These are phyloP conservation scores for Ammopiptanthus mongolicus DNA, from an alignment of 306 rosid species.

Conservation along the genomic window DNA sequence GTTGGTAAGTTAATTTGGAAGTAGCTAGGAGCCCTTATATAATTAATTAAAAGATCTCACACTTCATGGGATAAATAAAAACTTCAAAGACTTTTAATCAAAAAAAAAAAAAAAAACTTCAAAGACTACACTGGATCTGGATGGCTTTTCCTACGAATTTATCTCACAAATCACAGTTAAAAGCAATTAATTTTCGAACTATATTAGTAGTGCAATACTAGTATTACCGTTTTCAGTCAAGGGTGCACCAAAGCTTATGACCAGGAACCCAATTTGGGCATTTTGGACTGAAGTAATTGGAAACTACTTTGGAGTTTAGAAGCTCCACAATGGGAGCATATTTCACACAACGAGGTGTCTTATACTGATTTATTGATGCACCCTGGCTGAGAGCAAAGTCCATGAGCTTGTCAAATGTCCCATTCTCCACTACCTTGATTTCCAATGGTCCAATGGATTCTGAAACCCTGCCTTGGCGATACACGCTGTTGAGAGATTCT, in stretches of 20 bases:
- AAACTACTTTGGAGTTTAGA: slow-evolving; percentile 33
- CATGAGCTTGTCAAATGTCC: slow-evolving; percentile 59
- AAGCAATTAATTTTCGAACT: background rate
- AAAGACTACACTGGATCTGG: background rate
- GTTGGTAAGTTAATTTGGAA: background rate
- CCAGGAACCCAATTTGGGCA: slow-evolving; percentile 54
- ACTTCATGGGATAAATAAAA: background rate
- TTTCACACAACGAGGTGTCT: slow-evolving; percentile 54
- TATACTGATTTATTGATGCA: slow-evolving; percentile 65
- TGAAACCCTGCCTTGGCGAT: slow-evolving; percentile 49
- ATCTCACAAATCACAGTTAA: background rate
- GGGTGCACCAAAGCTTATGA: slow-evolving; percentile 30
- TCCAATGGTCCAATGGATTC: slow-evolving; percentile 59
- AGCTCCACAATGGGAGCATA: slow-evolving; percentile 38
- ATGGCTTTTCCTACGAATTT: background rate
- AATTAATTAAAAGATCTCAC: background rate
- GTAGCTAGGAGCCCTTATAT: background rate
- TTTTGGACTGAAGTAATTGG: slow-evolving; percentile 38
- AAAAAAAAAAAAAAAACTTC: background rate
- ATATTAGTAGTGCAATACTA: background rate
- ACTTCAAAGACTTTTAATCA: background rate
- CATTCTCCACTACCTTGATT: slow-evolving; percentile 47
- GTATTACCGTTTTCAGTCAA: background rate
- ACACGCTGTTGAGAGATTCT: slow-evolving; percentile 44
- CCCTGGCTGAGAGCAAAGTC: slow-evolving; percentile 50